Conservation (phyloP, 1,284 basidiomycete genomes). For the Quambalaria eucalypti region DNA sequence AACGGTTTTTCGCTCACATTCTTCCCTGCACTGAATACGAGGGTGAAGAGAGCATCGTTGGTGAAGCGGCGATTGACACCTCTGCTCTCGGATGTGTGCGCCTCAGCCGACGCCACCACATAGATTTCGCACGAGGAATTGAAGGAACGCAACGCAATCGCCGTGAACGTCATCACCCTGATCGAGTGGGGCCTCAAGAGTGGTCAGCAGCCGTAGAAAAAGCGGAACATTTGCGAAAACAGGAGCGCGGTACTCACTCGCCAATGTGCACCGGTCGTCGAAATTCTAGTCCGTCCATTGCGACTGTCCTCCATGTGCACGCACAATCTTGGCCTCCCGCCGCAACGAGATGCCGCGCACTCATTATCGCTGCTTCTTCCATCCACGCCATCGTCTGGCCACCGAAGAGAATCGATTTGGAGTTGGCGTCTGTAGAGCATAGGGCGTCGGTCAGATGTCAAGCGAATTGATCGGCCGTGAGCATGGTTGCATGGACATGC, state of each 20-base stretch:
- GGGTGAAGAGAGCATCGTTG: slow-evolving; percentile 33
- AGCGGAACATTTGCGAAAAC: too few species aligned
- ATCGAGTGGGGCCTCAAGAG: too few species aligned
- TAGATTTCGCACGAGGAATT: slow-evolving; percentile 28
- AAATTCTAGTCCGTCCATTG: slow-evolving; percentile 32
- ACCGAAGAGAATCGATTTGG: slow-evolving; percentile 25
- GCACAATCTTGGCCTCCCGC: too few species aligned
- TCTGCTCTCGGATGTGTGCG: slow-evolving; percentile 6
- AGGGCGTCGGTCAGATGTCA: too few species aligned
- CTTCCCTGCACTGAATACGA: slow-evolving; percentile 20
- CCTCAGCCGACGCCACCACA: slow-evolving; percentile 27
- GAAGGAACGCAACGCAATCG: slow-evolving; percentile 24
- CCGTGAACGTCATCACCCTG: slow-evolving; percentile 20
- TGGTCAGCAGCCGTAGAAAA: too few species aligned
- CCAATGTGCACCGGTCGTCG: slow-evolving; percentile 21
- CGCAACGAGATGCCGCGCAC: slow-evolving; percentile 11
- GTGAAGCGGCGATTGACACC: slow-evolving; percentile 18
- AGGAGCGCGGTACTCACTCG: slow-evolving; percentile 10
- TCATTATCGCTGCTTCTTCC: slow-evolving; percentile 27
- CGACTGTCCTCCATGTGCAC: slow-evolving; percentile 37
- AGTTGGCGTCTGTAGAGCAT: slow-evolving; percentile 24
- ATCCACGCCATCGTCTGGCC: slow-evolving; percentile 39
- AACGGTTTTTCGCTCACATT: not conserved
- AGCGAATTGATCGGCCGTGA: too few species aligned
- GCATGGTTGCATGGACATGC: too few species aligned